phyloP scores from a whole-genome alignment of 257 asterid genomes.

The Solanum rostratum region DNA sequence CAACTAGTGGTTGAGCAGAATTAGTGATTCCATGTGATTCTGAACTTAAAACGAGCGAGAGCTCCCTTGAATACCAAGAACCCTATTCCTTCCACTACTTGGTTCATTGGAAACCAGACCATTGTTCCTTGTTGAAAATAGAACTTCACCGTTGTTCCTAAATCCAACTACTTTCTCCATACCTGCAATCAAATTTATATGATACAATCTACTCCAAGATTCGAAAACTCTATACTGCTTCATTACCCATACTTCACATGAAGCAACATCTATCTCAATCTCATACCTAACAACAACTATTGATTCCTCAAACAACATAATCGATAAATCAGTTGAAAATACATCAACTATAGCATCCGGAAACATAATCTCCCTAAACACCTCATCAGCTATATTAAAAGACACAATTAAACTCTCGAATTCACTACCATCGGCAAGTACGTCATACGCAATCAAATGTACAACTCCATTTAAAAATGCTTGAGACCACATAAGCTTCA shows the following conservation, averaged over 20 bases:
- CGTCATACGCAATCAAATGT: conserved; percentile 38
- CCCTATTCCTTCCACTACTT: too few relatives aligned
- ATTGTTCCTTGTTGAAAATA: too few relatives aligned
- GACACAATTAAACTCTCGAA: conserved; percentile 15
- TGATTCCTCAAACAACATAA: conserved; percentile 8
- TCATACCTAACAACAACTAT: conserved; percentile 25
- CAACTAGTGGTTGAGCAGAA: too few relatives aligned
- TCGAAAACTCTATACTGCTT: conserved; percentile 29
- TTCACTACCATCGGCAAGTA: background rate
- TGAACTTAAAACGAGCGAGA: too few relatives aligned
- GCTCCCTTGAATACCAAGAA: too few relatives aligned
- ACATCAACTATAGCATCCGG: conserved; percentile 22
- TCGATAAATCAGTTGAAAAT: background rate
- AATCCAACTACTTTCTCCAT: too few relatives aligned
- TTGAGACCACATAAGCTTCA: conserved; percentile 24
- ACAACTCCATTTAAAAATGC: conserved; percentile 25
- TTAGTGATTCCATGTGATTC: too few relatives aligned
- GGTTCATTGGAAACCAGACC: too few relatives aligned
- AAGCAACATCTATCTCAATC: background rate
- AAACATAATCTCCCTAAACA: conserved; percentile 27
- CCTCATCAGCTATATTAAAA: conserved; percentile 30
- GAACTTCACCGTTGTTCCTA: too few relatives aligned
- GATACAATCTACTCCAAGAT: conserved; percentile 44
- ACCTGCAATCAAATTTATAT: conserved; percentile 7
- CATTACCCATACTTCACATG: conserved; percentile 42